Evolutionary conservation across 129 eudicot genomes (phyloP).

Genomic region (Pseudognaphalium luteoalbum): DNA sequence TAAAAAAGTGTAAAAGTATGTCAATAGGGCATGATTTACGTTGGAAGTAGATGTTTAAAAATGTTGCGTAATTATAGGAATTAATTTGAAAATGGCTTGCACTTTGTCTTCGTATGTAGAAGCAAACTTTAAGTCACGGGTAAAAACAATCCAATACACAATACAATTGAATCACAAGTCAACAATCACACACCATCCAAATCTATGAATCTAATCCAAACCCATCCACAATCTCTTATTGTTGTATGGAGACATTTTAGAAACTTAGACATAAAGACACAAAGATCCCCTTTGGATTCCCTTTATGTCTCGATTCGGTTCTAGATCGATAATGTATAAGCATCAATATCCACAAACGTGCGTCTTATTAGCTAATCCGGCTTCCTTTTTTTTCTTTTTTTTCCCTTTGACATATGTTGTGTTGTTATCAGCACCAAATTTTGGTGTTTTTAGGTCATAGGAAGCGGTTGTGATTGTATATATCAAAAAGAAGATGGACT

Average conservation of each 20-base stretch:
- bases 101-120: neutral
- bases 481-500: too few relatives aligned
- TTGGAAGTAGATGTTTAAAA: slow-evolving; percentile 14
- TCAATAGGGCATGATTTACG: slow-evolving; percentile 26
- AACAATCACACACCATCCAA: slow-evolving; percentile 13
- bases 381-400: too few relatives aligned
- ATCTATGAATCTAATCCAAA: neutral
- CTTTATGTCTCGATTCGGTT: neutral
- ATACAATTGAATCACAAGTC: slow-evolving; percentile 11
- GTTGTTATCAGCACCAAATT: too few relatives aligned
- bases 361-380: too few relatives aligned
- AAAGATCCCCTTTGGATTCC: neutral
- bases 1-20: neutral
- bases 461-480: too few relatives aligned
- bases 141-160: neutral
- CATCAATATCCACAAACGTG: too few relatives aligned
- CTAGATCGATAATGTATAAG: too few relatives aligned
- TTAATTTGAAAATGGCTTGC: slow-evolving; percentile 4
- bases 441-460: too few relatives aligned
- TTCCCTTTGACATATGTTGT: too few relatives aligned
- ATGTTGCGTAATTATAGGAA: slow-evolving; percentile 25
- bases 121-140: slow-evolving; percentile 22
- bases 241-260: slow-evolving; percentile 10
- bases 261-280: neutral
- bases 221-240: slow-evolving; percentile 5